Percentiles rank a stretch among this genome's conserved stretches.
Evolutionary conservation across 805 yeast species (phyloP).

Genomic region (Cyberlindnera bimundalis): DNA sequence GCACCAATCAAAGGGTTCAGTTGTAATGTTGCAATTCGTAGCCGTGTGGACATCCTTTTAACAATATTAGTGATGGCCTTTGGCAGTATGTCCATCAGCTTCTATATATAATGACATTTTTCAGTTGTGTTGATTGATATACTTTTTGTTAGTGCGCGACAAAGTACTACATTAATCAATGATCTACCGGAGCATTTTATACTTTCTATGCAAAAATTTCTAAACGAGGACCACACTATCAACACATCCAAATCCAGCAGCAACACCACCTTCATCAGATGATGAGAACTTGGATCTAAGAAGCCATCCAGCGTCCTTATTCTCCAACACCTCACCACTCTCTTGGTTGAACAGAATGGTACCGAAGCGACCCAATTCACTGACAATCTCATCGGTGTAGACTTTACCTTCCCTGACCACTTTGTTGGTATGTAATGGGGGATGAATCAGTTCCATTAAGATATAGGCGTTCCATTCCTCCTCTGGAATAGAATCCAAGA

Average conservation of each 20-base stretch:
- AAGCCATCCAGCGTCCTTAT: conserved; percentile 78
- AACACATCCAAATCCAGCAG: conserved; percentile 97
- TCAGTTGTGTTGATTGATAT: not conserved
- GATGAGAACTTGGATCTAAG: conserved; percentile 83
- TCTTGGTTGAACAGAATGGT: conserved; percentile 69
- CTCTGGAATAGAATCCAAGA: conserved; percentile 56
- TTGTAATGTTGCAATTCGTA: conserved; percentile 65
- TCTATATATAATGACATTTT: too few species aligned
- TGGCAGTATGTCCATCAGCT: too few species aligned
- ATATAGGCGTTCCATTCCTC: conserved; percentile 87
- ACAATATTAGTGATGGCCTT: too few species aligned
- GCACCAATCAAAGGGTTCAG: conserved; percentile 62
- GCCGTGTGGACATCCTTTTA: conserved; percentile 19
- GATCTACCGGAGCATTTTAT: too few species aligned
- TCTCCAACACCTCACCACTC: conserved; percentile 51
- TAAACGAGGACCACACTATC: conserved; percentile 65
- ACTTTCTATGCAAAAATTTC: not conserved
- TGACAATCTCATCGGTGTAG: conserved; percentile 69
- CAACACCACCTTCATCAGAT: conserved; percentile 97
- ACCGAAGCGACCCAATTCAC: conserved; percentile 93
- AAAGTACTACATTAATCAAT: too few species aligned
- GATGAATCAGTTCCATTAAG: conserved; percentile 88
- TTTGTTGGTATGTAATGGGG: conserved; percentile 64
- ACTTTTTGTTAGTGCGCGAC: not conserved
- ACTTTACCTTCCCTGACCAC: conserved; percentile 66